These are phyloP conservation scores for Parastagonospora avenae DNA, from an alignment of 2,329 filamentous ascomycete genomes.

Conservation along the genomic window DNA sequence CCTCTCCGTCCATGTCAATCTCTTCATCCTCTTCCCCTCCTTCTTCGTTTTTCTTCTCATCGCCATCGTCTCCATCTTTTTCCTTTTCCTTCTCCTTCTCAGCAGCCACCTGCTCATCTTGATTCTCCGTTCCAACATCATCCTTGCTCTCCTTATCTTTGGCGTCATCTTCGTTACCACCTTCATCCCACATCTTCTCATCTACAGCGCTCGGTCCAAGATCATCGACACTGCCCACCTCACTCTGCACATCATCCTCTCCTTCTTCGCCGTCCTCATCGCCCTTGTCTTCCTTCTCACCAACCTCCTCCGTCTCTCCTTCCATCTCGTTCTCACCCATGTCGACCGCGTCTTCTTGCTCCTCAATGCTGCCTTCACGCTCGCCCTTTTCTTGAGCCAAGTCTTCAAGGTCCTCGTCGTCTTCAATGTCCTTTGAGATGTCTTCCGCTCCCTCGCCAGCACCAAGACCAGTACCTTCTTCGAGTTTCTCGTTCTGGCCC, in stretches of 20 bases:
- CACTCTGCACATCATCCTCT: slow-evolving; percentile 78
- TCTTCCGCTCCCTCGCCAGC: slow-evolving; percentile 96
- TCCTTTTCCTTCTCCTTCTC: slow-evolving; percentile 56
- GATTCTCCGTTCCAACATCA: slow-evolving; percentile 54
- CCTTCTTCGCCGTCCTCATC: slow-evolving; percentile 55
- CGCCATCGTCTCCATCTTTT: slow-evolving; percentile 60
- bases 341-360: slow-evolving; percentile 85
- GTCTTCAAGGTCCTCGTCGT: slow-evolving; percentile 91
- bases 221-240: slow-evolving; percentile 88
- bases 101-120: slow-evolving; percentile 53
- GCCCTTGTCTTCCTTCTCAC: slow-evolving; percentile 61
- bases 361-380: slow-evolving; percentile 69
- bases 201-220: slow-evolving; percentile 88
- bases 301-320: slow-evolving; percentile 73
- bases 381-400: slow-evolving; percentile 79
- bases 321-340: slow-evolving; percentile 93
- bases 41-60: slow-evolving; percentile 66
- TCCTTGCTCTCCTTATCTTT: slow-evolving; percentile 79
- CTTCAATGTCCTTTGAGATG: slow-evolving; percentile 94
- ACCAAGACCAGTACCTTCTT: slow-evolving; percentile 89
- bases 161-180: slow-evolving; percentile 75
- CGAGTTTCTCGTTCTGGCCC: slow-evolving; percentile 76
- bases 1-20: slow-evolving; percentile 61
- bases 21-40: slow-evolving; percentile 60
- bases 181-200: slow-evolving; percentile 98